phyloP scores from a whole-genome alignment of 352 stramenopile genomes.

The Phytophthora ohioensis region DNA sequence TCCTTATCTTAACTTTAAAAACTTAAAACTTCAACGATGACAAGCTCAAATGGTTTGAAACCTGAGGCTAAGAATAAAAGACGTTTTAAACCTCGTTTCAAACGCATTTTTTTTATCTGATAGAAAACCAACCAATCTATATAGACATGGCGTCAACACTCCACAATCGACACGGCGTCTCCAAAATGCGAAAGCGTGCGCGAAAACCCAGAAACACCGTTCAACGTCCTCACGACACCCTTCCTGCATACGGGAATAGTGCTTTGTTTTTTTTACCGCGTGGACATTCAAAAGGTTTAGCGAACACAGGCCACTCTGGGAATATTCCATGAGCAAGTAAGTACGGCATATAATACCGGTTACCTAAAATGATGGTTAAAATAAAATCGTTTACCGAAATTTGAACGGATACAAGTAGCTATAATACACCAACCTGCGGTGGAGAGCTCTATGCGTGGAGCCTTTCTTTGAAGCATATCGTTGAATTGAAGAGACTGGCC shows the following conservation, averaged over 20 bases:
- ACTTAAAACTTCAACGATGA: no score
- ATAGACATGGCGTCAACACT: not conserved
- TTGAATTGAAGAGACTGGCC: constrained; percentile 22
- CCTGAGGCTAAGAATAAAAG: no score
- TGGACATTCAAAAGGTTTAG: not conserved
- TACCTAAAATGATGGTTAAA: not conserved
- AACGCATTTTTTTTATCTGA: no score
- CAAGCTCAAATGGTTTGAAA: no score
- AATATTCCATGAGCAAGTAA: constrained; percentile 27
- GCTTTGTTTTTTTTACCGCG: not conserved
- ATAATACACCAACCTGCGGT: not conserved
- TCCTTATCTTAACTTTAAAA: no score
- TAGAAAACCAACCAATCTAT: no score
- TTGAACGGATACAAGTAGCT: not conserved
- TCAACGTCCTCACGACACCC: not conserved
- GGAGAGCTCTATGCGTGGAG: not conserved
- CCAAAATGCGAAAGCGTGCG: not conserved
- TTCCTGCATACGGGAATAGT: not conserved
- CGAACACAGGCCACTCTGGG: not conserved
- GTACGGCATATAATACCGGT: constrained; percentile 17
- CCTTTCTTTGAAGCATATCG: not conserved
- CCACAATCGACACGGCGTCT: not conserved
- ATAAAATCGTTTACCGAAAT: not conserved
- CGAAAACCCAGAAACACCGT: not conserved
- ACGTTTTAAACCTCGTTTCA: no score